Evolutionary conservation across 345 rosid genomes (phyloP).

Genomic region (Eucalyptus curtisii): DNA sequence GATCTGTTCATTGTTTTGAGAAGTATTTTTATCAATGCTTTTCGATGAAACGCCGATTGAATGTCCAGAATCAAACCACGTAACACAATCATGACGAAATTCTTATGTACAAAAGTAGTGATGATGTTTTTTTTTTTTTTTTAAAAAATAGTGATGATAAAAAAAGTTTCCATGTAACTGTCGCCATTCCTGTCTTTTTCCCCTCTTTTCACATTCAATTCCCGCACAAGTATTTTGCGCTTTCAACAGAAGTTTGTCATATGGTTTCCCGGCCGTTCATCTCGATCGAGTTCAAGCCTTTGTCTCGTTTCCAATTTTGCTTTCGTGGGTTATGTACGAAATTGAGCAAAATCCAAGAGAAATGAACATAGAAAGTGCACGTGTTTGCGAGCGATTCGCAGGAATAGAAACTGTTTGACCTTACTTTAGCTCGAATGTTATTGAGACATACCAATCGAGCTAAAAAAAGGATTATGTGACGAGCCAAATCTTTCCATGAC

Average conservation of each 20-base stretch:
- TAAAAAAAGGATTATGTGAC: neutral
- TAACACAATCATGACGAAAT: neutral
- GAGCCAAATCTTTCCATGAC: neutral
- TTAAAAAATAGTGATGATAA: neutral
- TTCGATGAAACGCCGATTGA: accelerated
- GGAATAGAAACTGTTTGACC: neutral
- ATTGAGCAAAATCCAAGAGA: neutral
- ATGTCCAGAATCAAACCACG: neutral
- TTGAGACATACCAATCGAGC: neutral
- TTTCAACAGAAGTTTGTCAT: neutral
- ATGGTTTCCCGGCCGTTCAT: neutral
- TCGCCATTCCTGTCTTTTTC: neutral
- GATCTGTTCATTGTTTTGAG: neutral
- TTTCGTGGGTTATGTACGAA: neutral
- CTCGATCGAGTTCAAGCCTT: neutral
- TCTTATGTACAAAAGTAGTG: neutral
- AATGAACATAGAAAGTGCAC: neutral
- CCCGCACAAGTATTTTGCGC: neutral
- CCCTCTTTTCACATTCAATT: neutral
- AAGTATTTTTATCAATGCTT: neutral
- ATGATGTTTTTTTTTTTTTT: no score
- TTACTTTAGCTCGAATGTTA: neutral
- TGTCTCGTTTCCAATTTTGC: neutral
- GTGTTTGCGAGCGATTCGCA: neutral
- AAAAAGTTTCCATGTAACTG: neutral